These are phyloP conservation scores for Alternaria tenuissima DNA, from an alignment of 2,329 filamentous ascomycete genomes.

Conservation along the genomic window DNA sequence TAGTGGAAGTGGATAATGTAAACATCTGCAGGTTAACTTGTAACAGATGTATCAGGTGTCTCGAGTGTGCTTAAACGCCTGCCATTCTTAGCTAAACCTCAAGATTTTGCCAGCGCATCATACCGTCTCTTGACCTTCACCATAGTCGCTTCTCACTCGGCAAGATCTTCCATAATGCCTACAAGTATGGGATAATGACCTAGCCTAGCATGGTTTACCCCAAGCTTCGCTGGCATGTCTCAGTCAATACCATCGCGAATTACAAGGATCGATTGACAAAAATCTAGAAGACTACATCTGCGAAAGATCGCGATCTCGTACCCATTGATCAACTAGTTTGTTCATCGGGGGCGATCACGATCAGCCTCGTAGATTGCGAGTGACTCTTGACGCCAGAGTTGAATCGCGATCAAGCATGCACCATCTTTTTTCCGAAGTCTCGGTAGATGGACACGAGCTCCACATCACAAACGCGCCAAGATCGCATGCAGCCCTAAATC, in stretches of 20 bases:
- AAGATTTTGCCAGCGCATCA: conserved; percentile 1
- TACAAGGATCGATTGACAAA: conserved; percentile 1
- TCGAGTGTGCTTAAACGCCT: neutral
- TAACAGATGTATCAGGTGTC: conserved; percentile 1
- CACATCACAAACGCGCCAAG: conserved; percentile 9
- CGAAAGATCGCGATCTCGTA: conserved; percentile 3
- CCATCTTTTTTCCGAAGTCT: conserved; percentile 5
- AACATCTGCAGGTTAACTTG: neutral
- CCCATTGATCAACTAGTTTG: neutral
- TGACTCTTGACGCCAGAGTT: neutral
- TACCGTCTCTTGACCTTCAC: conserved; percentile 1
- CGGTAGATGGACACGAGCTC: conserved; percentile 8
- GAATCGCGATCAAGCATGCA: neutral
- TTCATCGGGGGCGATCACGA: conserved; percentile 1
- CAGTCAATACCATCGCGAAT: conserved; percentile 13
- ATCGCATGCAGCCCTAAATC: conserved; percentile 3
- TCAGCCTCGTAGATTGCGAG: conserved; percentile 2
- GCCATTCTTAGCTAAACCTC: neutral
- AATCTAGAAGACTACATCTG: neutral
- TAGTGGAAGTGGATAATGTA: neutral
- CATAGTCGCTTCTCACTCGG: conserved; percentile 5
- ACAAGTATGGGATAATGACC: conserved; percentile 1
- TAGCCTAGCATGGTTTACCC: conserved; percentile 6
- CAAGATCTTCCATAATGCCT: conserved; percentile 12
- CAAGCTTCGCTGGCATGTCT: conserved; percentile 27